A percentile compares a stretch with the other conserved stretches of the same genome.
phyloP scores from a whole-genome alignment of 177 flowering plant genomes.

The Vitis hybrid region DNA sequence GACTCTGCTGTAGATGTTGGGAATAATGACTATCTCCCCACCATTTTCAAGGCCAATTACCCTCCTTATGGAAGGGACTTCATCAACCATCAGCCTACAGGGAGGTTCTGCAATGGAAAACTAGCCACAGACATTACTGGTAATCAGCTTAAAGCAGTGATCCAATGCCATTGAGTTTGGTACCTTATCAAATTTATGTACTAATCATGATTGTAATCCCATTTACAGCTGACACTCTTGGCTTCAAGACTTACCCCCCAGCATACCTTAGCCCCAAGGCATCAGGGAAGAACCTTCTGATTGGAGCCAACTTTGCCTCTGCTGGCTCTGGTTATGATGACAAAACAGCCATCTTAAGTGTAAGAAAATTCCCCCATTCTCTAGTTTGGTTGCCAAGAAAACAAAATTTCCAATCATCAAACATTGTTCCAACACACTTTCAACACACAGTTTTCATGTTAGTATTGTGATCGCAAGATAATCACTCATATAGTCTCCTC shows the following conservation, averaged over 20 bases:
- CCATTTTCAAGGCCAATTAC: conserved; percentile 76
- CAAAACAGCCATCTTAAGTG: conserved; percentile 55
- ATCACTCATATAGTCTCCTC: too few species aligned
- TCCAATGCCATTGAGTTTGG: background rate
- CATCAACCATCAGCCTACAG: conserved; percentile 57
- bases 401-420: background rate
- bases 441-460: too few species aligned
- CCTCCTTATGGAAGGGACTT: conserved; percentile 96
- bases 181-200: too few species aligned
- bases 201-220: too few species aligned
- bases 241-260: conserved; percentile 70
- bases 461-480: too few species aligned
- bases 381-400: background rate
- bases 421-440: too few species aligned
- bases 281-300: conserved; percentile 80
- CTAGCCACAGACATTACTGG: conserved; percentile 94
- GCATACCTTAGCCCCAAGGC: conserved; percentile 92
- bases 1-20: conserved; percentile 92
- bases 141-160: conserved; percentile 7
- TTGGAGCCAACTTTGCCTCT: conserved; percentile 93
- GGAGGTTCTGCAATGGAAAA: conserved; percentile 96
- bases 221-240: conserved; percentile 78
- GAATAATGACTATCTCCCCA: conserved; percentile 77
- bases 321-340: conserved; percentile 94
- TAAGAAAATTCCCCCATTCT: conserved; percentile 23